These are phyloP conservation scores for Acrocalymma vagum DNA, from an alignment of 2,329 filamentous ascomycete species.

Conservation along the genomic window DNA sequence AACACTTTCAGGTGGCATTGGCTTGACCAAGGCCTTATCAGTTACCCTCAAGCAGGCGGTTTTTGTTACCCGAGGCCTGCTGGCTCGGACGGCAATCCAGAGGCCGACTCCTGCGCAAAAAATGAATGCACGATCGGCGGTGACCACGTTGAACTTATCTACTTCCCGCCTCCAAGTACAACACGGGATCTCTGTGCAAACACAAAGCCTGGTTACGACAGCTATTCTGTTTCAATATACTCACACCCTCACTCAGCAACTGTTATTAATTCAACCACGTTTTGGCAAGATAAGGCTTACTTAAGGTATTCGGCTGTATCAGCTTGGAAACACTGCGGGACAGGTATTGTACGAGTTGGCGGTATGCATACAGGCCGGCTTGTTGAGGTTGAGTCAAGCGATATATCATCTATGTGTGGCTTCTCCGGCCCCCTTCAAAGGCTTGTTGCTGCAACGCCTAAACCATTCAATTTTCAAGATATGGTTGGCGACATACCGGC, in stretches of 20 bases:
- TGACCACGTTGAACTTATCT: conserved; percentile 8
- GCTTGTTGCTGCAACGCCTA: conserved; percentile 9
- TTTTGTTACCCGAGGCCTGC: no score
- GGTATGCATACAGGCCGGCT: neutral
- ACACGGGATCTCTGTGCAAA: conserved; percentile 15
- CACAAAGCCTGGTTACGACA: conserved; percentile 14
- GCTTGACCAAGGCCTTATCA: no score
- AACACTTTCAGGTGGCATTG: no score
- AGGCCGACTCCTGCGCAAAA: no score
- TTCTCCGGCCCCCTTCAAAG: neutral
- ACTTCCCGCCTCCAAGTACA: conserved; percentile 10
- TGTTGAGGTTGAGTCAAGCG: conserved; percentile 7
- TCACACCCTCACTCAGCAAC: conserved; percentile 6
- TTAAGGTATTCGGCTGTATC: conserved; percentile 12
- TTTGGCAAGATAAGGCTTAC: conserved; percentile 15
- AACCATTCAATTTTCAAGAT: conserved; percentile 12
- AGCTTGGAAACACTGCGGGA: conserved; percentile 10
- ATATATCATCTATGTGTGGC: conserved; percentile 8
- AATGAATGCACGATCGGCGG: conserved; percentile 10
- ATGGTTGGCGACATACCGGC: conserved; percentile 4
- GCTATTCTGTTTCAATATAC: conserved; percentile 8
- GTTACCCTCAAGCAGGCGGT: no score
- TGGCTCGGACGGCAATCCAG: no score
- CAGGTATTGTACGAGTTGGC: conserved; percentile 3
- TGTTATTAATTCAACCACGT: conserved; percentile 11